Base-by-base conservation (phyloP, 352 stramenopile species). In the Pythium sp. region DNA sequence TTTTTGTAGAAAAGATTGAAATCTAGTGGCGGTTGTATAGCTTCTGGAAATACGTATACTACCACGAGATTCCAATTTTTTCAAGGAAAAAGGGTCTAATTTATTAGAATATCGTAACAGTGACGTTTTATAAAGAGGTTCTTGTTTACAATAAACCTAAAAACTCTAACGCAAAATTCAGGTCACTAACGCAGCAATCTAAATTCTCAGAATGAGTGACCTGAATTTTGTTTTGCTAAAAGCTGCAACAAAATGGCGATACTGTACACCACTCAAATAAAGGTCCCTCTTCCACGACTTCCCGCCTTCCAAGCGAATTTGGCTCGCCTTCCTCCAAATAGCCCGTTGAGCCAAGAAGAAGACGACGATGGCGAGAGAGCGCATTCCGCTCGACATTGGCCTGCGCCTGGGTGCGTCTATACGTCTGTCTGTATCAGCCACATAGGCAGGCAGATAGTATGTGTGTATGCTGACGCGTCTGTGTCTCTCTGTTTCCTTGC, bases 341-440 rank as follows among this genome's bases (percentile, higher is more conserved):
- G 28, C 30, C 55, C 30, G 55, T 60, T 60, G 24, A 58, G 53
- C 11, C n/a, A n/a, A 30, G 12, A 26, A 24, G 28, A 53, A 68
- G 56, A 65, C 0, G 55, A 72, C 26, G 59, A 55, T 57, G 71
- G 78, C 20, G 24, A 64, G 65, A 80, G 7, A 60, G 55, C 58
- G 72, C 54, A 76, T 91, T 62, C 84, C 84, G 67, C 81, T 91
- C 53, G 77, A 89, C 54, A 84, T 91, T 57, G 82, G 81, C 2
- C 73, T 93, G 43, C 84, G 84, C 12, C 79, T 93, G 41, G 84
- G 84, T 93, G 60, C 71, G 82, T 84, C 1, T n/a, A 18, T 41
- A 20, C 26, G 8, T 34, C n/a, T 46, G 15, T 28, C 8, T 58
- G 5, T 67, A n/a, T 6, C 1, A 58, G 38, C 36, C 7, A 43